A percentile compares a stretch with the other conserved stretches of the same genome.
Evolutionary conservation across 2,329 filamentous ascomycete genomes (phyloP).

Genomic region (Sclerotinia minor): DNA sequence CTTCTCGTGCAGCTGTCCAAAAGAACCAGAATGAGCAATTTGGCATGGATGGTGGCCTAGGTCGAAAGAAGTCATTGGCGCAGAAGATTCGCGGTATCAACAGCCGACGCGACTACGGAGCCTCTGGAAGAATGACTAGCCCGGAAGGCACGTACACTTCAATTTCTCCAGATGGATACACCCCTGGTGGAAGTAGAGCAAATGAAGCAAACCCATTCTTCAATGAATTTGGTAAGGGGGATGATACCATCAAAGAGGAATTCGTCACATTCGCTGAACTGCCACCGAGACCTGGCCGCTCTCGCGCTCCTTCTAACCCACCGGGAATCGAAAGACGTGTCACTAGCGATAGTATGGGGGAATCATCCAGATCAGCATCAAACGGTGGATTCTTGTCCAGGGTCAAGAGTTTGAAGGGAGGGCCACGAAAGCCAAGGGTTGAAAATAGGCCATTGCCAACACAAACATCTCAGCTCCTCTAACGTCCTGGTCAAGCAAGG

Average conservation of each 20-base stretch:
- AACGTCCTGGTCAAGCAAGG: background rate
- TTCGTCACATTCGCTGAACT: constrained; percentile 50
- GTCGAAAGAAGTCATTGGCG: constrained; percentile 91
- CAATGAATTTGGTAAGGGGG: constrained; percentile 67
- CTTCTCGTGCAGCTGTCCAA: constrained; percentile 75
- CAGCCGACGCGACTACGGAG: constrained; percentile 59
- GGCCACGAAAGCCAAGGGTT: constrained; percentile 51
- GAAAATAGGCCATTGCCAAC: constrained; percentile 21
- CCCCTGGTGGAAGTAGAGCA: constrained; percentile 42
- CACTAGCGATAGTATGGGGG: constrained; percentile 56
- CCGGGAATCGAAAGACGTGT: constrained; percentile 62
- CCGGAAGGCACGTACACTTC: constrained; percentile 52
- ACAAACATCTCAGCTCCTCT: constrained; percentile 16
- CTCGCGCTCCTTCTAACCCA: constrained; percentile 59
- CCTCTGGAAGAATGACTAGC: constrained; percentile 59
- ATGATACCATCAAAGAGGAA: constrained; percentile 62
- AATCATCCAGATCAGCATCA: constrained; percentile 41
- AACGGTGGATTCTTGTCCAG: constrained; percentile 61
- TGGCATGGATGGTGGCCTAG: constrained; percentile 63
- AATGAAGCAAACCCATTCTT: constrained; percentile 77
- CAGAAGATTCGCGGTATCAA: constrained; percentile 87
- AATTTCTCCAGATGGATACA: constrained; percentile 40
- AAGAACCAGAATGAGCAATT: constrained; percentile 65
- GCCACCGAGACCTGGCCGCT: constrained; percentile 40
- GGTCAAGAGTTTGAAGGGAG: constrained; percentile 80